These are phyloP conservation scores for Fusarium domesticum DNA, from an alignment of 2,329 filamentous ascomycete genomes.

Conservation along the genomic window DNA sequence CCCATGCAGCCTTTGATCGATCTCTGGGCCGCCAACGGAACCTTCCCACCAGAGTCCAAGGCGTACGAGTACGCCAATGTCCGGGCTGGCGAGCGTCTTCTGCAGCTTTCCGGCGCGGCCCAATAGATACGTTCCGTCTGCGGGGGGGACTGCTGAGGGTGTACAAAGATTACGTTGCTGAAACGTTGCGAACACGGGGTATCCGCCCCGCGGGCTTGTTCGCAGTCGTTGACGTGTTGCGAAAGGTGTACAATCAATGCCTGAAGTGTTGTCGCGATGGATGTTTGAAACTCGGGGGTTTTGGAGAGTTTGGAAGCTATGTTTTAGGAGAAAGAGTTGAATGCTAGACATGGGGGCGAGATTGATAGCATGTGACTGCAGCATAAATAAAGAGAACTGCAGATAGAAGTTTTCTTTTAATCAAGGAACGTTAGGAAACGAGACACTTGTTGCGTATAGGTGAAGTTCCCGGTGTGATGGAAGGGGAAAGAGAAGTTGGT, in stretches of 20 bases:
- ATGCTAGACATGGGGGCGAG: conserved; percentile 5
- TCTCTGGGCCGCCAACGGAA: conserved; percentile 84
- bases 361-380: conserved; percentile 19
- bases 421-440: too few relatives aligned
- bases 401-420: conserved; percentile 24
- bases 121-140: conserved; percentile 21
- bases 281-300: too few relatives aligned
- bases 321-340: conserved; percentile 8
- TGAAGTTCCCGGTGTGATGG: conserved; percentile 16
- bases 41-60: conserved; percentile 74
- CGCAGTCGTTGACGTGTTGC: conserved; percentile 15
- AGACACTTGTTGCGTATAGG: conserved; percentile 12
- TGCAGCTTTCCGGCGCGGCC: conserved; percentile 45
- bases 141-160: conserved; percentile 6
- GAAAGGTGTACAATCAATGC: conserved; percentile 17
- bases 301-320: too few relatives aligned
- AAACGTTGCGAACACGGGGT: conserved; percentile 14
- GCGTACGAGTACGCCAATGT: conserved; percentile 64
- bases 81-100: conserved; percentile 55
- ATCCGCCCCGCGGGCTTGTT: conserved; percentile 6
- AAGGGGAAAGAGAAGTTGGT: conserved; percentile 8
- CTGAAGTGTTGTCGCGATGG: too few relatives aligned
- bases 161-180: conserved; percentile 9
- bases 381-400: conserved; percentile 23
- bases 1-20: conserved; percentile 95